phyloP scores from a whole-genome alignment of 441 rosid species.

The Corymbia citriodora region DNA sequence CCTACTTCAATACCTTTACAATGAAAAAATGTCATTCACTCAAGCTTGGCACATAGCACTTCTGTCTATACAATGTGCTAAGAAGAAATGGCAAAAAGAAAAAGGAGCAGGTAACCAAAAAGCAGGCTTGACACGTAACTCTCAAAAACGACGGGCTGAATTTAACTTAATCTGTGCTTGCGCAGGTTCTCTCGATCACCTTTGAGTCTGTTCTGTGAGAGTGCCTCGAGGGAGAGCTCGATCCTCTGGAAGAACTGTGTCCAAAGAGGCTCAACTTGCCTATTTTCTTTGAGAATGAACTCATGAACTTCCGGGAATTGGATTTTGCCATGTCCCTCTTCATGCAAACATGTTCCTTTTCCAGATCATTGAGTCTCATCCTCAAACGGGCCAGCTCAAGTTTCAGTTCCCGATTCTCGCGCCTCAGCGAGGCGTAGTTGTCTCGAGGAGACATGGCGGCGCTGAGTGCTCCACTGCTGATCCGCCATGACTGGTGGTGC shows the following conservation, averaged over 20 bases:
- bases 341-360: conserved; percentile 96
- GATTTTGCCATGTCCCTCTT: conserved; percentile 94
- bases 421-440: conserved; percentile 90
- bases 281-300: conserved; percentile 82
- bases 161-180: conserved; percentile 64
- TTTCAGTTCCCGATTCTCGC: conserved; percentile 88
- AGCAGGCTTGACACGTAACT: neutral
- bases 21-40: neutral
- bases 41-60: neutral
- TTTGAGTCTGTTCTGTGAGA: conserved; percentile 86
- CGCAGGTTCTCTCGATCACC: conserved; percentile 86
- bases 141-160: neutral
- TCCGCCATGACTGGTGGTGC: conserved; percentile 77
- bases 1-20: neutral
- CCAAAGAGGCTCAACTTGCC: conserved; percentile 79
- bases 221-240: conserved; percentile 88
- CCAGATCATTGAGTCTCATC: conserved; percentile 95
- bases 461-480: conserved; percentile 94
- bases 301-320: conserved; percentile 79
- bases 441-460: conserved; percentile 97
- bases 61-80: neutral
- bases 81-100: neutral
- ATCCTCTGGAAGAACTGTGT: conserved; percentile 82
- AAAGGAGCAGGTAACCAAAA: neutral
- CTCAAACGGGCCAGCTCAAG: conserved; percentile 92